phyloP scores from a whole-genome alignment of 1,139 yeast species.

The Barnettozyma hawaiiensis region DNA sequence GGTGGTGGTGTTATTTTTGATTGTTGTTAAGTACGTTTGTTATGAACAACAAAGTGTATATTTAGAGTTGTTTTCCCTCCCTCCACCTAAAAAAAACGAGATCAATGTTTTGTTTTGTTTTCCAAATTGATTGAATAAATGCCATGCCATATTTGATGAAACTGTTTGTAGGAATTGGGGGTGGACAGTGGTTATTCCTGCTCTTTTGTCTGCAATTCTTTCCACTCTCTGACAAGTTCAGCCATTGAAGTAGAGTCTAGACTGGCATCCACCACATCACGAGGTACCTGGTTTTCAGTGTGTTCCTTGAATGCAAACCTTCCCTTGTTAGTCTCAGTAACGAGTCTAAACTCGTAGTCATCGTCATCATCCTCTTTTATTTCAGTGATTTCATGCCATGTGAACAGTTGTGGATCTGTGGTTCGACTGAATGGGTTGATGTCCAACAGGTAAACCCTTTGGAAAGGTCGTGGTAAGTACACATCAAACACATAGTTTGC shows the following conservation, averaged over 20 bases:
- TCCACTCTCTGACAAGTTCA: slow-evolving; percentile 61
- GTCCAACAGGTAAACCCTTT: slow-evolving; percentile 65
- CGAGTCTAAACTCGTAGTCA: slow-evolving; percentile 54
- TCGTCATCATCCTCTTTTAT: slow-evolving; percentile 30
- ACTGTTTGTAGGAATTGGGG: neutral
- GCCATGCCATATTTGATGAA: neutral
- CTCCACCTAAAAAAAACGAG: too few relatives aligned
- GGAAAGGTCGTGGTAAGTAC: slow-evolving; percentile 72
- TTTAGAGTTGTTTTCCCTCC: neutral
- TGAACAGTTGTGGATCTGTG: slow-evolving; percentile 69
- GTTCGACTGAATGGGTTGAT: slow-evolving; percentile 78
- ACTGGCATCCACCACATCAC: slow-evolving; percentile 83
- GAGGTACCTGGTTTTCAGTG: slow-evolving; percentile 86
- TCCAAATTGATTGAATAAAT: neutral
- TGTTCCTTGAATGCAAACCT: slow-evolving; percentile 77
- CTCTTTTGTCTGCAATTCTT: slow-evolving; percentile 30
- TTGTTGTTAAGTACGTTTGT: slow-evolving; percentile 49
- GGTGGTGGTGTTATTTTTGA: neutral
- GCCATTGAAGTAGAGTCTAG: slow-evolving; percentile 57
- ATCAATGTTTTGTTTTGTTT: slow-evolving; percentile 3
- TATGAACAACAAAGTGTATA: slow-evolving; percentile 11
- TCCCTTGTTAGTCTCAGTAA: slow-evolving; percentile 60
- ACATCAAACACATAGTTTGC: slow-evolving; percentile 66
- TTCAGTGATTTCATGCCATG: slow-evolving; percentile 72
- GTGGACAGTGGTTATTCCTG: too few relatives aligned